A percentile compares a stretch with the other conserved stretches of the same genome.
Conservation (phyloP, 495 filamentous ascomycete species). For the Rhizodiscina lignyota region DNA sequence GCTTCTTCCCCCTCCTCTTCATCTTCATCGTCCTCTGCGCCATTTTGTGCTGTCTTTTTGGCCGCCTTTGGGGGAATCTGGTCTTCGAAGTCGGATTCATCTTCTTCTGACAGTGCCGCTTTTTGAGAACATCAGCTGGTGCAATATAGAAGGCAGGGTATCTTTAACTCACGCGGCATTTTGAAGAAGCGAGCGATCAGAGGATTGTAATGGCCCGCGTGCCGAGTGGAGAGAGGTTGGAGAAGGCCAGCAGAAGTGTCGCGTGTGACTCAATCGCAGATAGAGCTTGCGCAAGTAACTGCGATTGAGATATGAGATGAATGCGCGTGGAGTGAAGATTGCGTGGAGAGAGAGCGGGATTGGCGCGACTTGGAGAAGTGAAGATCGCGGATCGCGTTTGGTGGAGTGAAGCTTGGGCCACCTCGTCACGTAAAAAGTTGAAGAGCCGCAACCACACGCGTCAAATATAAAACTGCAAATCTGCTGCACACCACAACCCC, state of each 20-base stretch:
- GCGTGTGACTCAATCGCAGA: no score
- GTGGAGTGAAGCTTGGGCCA: no score
- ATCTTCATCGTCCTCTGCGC: slow-evolving; percentile 23
- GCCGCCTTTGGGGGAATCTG: slow-evolving; percentile 14
- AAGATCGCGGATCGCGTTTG: no score
- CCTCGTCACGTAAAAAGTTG: no score
- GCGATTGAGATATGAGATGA: no score
- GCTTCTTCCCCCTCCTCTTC: slow-evolving; percentile 27
- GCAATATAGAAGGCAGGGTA: not conserved
- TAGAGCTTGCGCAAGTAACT: no score
- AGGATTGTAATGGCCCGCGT: not conserved
- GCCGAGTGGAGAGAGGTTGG: slow-evolving; percentile 1
- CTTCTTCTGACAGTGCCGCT: slow-evolving; percentile 11
- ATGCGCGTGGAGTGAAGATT: no score
- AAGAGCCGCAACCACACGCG: not conserved
- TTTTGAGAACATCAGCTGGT: slow-evolving; percentile 11
- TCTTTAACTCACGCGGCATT: not conserved
- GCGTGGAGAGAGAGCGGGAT: no score
- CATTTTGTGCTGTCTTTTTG: slow-evolving; percentile 19
- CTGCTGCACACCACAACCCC: slow-evolving; percentile 1
- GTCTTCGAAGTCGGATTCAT: slow-evolving; percentile 18
- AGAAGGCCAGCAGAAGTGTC: no score
- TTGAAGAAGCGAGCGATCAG: not conserved
- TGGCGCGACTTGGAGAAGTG: no score
- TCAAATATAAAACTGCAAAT: slow-evolving; percentile 5